Percentiles rank a stretch among this genome's conserved stretches.
phyloP scores from a whole-genome alignment of 2,329 filamentous ascomycete species.

The Fusarium avenaceum region DNA sequence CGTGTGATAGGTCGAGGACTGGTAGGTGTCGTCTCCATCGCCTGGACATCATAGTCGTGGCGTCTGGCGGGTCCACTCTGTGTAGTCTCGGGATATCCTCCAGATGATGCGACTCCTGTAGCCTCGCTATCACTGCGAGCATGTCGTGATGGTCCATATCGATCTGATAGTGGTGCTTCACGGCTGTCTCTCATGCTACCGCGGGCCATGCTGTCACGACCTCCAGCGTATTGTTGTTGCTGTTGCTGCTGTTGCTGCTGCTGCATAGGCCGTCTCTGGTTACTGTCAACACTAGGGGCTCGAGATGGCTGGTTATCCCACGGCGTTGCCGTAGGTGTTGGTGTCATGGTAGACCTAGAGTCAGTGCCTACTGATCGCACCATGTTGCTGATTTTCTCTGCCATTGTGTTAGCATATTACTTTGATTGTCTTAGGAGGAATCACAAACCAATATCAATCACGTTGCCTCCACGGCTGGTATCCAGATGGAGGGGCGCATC shows the following conservation, averaged over 20 bases:
- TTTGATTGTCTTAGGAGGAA: slow-evolving; percentile 38
- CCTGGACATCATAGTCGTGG: slow-evolving; percentile 95
- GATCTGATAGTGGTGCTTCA: slow-evolving; percentile 61
- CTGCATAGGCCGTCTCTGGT: slow-evolving; percentile 52
- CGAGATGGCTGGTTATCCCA: slow-evolving; percentile 76
- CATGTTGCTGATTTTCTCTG: slow-evolving; percentile 95
- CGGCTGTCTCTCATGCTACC: slow-evolving; percentile 64
- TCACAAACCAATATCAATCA: slow-evolving; percentile 84
- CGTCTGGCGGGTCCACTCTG: slow-evolving; percentile 78
- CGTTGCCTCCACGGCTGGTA: slow-evolving; percentile 91
- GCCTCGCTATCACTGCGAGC: slow-evolving; percentile 83
- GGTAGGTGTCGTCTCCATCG: slow-evolving; percentile 88
- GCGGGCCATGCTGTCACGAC: slow-evolving; percentile 56
- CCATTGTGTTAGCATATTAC: slow-evolving; percentile 43
- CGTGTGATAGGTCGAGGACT: slow-evolving; percentile 79
- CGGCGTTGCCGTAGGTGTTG: slow-evolving; percentile 70
- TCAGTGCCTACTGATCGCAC: slow-evolving; percentile 84
- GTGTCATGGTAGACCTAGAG: slow-evolving; percentile 64
- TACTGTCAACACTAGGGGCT: slow-evolving; percentile 64
- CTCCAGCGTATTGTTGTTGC: slow-evolving; percentile 40
- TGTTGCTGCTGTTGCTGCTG: slow-evolving; percentile 48
- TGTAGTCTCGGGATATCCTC: slow-evolving; percentile 82
- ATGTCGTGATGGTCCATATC: slow-evolving; percentile 68
- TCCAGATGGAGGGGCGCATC: slow-evolving; percentile 92
- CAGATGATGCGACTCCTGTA: slow-evolving; percentile 80